phyloP scores from a whole-genome alignment of 2,329 filamentous ascomycete genomes.

The Alternaria brassicicola region DNA sequence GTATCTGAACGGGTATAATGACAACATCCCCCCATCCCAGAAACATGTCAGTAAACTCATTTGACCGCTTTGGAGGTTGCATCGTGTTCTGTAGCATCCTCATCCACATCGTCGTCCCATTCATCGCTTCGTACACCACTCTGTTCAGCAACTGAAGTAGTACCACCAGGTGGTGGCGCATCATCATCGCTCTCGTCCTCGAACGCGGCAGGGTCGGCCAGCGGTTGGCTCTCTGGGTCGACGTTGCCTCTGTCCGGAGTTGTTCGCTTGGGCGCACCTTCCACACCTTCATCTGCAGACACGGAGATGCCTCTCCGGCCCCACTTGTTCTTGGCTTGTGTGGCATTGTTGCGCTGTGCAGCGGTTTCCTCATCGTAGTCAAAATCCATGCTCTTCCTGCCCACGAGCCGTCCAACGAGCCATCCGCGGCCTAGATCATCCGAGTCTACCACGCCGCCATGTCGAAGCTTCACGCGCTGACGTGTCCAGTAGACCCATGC shows the following conservation, averaged over 20 bases:
- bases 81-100: constrained; percentile 41
- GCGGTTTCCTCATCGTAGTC: constrained; percentile 63
- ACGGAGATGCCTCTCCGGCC: constrained; percentile 64
- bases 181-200: constrained; percentile 55
- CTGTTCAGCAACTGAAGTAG: constrained; percentile 22
- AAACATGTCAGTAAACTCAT: background rate
- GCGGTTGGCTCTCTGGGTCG: constrained; percentile 45
- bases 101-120: constrained; percentile 48
- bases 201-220: constrained; percentile 56
- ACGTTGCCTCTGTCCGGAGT: constrained; percentile 18
- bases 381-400: constrained; percentile 58
- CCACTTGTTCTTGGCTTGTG: constrained; percentile 56
- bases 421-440: constrained; percentile 87
- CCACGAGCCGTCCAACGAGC: constrained; percentile 79
- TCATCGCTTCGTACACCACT: constrained; percentile 47
- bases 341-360: constrained; percentile 44
- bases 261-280: constrained; percentile 39
- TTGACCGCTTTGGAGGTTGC: constrained; percentile 24
- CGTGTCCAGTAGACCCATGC: constrained; percentile 96
- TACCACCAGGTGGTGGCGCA: constrained; percentile 33
- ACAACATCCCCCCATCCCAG: background rate
- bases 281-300: constrained; percentile 62
- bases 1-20: background rate
- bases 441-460: constrained; percentile 84
- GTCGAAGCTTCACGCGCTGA: constrained; percentile 90